Conservation (phyloP, 371 early-diverging fungal species). For the Apophysomyces ossiformis region DNA sequence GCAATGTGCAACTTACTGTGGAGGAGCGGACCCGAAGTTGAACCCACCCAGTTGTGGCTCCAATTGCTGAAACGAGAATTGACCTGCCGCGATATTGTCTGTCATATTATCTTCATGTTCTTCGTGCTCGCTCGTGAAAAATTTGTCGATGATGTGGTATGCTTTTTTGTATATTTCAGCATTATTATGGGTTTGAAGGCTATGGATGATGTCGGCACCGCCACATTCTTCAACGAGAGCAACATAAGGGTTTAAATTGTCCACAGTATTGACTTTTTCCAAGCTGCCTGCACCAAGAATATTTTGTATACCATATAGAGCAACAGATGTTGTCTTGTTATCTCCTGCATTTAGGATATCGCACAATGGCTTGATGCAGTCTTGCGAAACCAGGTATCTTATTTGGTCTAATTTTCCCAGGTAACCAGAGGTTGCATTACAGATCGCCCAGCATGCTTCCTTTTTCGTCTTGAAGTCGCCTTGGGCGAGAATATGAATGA, state of each 20-base stretch:
- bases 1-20: neutral
- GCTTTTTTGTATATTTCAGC: conserved; percentile 94
- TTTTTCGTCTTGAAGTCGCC: conserved; percentile 51
- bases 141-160: conserved; percentile 89
- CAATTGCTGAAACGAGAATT: conserved; percentile 67
- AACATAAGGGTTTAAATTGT: conserved; percentile 84
- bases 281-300: conserved; percentile 63
- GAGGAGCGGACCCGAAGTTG: conserved; percentile 54
- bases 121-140: conserved; percentile 89
- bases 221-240: conserved; percentile 87
- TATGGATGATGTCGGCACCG: conserved; percentile 91
- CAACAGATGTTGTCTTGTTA: conserved; percentile 83
- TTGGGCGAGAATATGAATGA: conserved; percentile 84
- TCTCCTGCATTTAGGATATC: conserved; percentile 78
- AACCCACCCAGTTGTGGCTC: conserved; percentile 72
- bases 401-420: conserved; percentile 78
- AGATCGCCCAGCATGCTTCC: conserved; percentile 94
- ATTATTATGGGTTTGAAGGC: conserved; percentile 90
- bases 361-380: conserved; percentile 86
- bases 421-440: conserved; percentile 90
- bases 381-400: conserved; percentile 77
- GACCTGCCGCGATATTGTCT: conserved; percentile 62
- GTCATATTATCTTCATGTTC: conserved; percentile 56
- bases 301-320: conserved; percentile 89
- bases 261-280: conserved; percentile 46